Base-by-base conservation (phyloP, 495 filamentous ascomycete species). In the Penicillium cataractarum region DNA sequence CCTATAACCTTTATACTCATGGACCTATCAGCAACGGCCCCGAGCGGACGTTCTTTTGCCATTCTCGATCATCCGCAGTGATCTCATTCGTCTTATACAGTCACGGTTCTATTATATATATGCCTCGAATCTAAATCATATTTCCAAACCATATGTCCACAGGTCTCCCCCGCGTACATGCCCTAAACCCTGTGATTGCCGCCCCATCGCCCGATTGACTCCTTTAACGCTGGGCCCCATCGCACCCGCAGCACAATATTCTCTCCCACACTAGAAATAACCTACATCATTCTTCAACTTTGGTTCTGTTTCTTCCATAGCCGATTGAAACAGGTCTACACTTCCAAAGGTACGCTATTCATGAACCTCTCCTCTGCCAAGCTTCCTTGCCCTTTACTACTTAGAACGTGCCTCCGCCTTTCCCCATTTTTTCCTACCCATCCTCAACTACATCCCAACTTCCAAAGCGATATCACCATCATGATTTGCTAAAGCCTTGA, bases 81-180 rank as follows among this genome's bases (percentile, higher is more conserved):
- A 66, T 66, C 64, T 66, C 69, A 65, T 69, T 53, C 24, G 56
- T 7, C 46, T 58, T 27, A 50, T 61, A 32, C 58, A 67, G 44
- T 40, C 44, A 27, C 15, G 12, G 24, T 6, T 50, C n/a, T 54
- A 22, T 64, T 54, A 55, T 69, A 66, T 66, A 69, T 71, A 62
- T 53, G 37, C 55, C 55, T 57, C 60, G 21, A 5, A 46, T 46
- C 40, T 17, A 42, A 19, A 6, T n/a, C 10, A 42, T 42, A 42
- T 42, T 21, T 42, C n/a, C n/a, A 42, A 42, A 42, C 8, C 13
- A 8, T 53, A 31, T 53, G 6, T 31, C 62, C 40, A n/a, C n/a
- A n/a, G 6, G 0, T 46, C 21, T 6, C n/a, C 42, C 42, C 9
- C 42, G 3, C 21, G 21, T 46, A 54, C 42, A 54, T 66, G 53